A percentile compares a stretch with the other conserved stretches of the same genome.
Evolutionary conservation across 75 land plant genomes (phyloP).

Genomic region (Gnetum montanum): DNA sequence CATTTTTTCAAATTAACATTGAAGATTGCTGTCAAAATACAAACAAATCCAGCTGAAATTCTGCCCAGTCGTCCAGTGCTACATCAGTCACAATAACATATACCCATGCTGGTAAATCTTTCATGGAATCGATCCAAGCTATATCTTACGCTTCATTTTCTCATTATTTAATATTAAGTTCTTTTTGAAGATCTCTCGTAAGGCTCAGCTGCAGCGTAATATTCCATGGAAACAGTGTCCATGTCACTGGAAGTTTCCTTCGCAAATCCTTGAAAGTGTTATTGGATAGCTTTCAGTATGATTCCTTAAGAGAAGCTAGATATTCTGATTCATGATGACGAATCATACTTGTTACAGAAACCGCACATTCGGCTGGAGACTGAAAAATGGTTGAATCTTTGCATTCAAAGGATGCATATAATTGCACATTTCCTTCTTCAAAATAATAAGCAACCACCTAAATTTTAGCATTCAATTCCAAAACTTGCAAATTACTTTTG

Average conservation of each 20-base stretch:
- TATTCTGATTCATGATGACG: slow-evolving; percentile 85
- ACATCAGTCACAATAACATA: too few species aligned
- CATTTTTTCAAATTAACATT: too few species aligned
- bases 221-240: slow-evolving; percentile 88
- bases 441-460: slow-evolving; percentile 93
- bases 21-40: too few species aligned
- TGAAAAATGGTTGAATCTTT: slow-evolving; percentile 61
- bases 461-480: slow-evolving; percentile 64
- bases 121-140: too few species aligned
- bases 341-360: slow-evolving; percentile 45
- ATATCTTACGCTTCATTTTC: too few species aligned
- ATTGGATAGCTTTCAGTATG: slow-evolving; percentile 79
- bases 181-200: slow-evolving; percentile 60
- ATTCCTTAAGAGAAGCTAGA: slow-evolving; percentile 69
- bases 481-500: slow-evolving; percentile 49
- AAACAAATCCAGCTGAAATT: too few species aligned
- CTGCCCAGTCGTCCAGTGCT: too few species aligned
- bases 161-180: slow-evolving; percentile 55
- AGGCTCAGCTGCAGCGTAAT: slow-evolving; percentile 83
- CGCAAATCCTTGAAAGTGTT: slow-evolving; percentile 95
- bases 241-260: slow-evolving; percentile 91
- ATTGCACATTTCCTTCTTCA: slow-evolving; percentile 98
- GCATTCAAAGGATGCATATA: slow-evolving; percentile 75
- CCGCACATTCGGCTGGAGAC: slow-evolving; percentile 71
- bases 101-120: too few species aligned